Conservation (phyloP, 2,329 filamentous ascomycete species). For the Ilyonectria destructans region DNA sequence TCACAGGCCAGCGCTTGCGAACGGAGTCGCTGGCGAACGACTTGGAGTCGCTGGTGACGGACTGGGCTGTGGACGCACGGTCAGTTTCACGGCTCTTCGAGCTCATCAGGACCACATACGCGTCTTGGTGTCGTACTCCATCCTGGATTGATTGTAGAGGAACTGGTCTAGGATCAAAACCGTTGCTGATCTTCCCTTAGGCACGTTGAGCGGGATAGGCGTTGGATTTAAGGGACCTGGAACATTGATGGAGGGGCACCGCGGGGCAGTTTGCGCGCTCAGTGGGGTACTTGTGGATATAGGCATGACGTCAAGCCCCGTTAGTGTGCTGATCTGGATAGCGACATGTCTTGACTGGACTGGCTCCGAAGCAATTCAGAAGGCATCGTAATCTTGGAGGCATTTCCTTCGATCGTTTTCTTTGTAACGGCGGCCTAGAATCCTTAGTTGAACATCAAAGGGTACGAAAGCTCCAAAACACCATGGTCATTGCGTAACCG, state of each 20-base stretch:
- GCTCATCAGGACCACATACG: slow-evolving; percentile 64
- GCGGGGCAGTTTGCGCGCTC: slow-evolving; percentile 46
- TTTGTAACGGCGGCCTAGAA: neutral
- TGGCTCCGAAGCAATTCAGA: neutral
- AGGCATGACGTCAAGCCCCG: slow-evolving; percentile 49
- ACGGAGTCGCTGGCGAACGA: slow-evolving; percentile 93
- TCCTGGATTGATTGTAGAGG: slow-evolving; percentile 52
- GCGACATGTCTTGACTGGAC: slow-evolving; percentile 27
- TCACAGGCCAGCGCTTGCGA: slow-evolving; percentile 92
- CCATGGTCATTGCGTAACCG: slow-evolving; percentile 29
- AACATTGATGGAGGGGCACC: slow-evolving; percentile 47
- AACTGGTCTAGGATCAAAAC: slow-evolving; percentile 15
- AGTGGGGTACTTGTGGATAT: slow-evolving; percentile 42
- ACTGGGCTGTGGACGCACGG: slow-evolving; percentile 72
- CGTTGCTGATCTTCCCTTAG: slow-evolving; percentile 22
- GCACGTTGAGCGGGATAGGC: slow-evolving; percentile 17
- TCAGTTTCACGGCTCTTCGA: slow-evolving; percentile 31
- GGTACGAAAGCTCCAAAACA: slow-evolving; percentile 5
- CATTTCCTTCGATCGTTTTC: neutral
- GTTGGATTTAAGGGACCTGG: slow-evolving; percentile 29
- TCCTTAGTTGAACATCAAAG: neutral
- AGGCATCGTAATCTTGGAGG: neutral
- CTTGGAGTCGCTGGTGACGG: slow-evolving; percentile 83
- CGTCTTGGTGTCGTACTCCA: slow-evolving; percentile 84
- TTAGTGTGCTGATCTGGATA: slow-evolving; percentile 40